These are phyloP conservation scores for Syzygium syzygioides DNA, from an alignment of 441 rosid genomes.

Conservation along the genomic window DNA sequence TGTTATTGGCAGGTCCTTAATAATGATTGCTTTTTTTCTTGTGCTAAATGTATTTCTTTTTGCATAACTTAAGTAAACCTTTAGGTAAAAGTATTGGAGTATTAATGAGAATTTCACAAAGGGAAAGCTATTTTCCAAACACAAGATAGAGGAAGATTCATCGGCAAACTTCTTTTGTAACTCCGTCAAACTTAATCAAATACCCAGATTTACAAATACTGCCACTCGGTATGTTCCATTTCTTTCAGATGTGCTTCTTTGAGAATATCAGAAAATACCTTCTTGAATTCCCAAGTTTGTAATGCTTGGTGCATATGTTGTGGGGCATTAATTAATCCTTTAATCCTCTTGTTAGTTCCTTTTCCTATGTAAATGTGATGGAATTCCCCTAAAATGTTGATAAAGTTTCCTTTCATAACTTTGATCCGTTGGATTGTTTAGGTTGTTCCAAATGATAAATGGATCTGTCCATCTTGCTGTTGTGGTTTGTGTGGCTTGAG, in stretches of 20 bases:
- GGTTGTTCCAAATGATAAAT: slow-evolving; percentile 21
- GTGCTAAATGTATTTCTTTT: not conserved
- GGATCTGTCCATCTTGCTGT: slow-evolving; percentile 41
- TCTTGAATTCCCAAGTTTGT: not conserved
- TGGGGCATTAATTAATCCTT: not conserved
- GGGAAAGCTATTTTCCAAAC: not conserved
- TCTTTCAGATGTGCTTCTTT: not conserved
- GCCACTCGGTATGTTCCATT: not conserved
- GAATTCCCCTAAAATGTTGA: not conserved
- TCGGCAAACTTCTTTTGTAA: not conserved
- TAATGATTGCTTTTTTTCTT: not conserved
- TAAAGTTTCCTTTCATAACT: not conserved
- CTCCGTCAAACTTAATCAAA: not conserved
- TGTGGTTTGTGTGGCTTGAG: slow-evolving; percentile 33
- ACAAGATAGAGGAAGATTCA: not conserved
- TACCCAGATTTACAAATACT: not conserved
- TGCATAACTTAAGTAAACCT: not conserved
- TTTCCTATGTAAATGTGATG: not conserved
- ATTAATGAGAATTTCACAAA: not conserved
- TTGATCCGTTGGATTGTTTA: slow-evolving; percentile 11
- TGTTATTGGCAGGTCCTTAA: not conserved
- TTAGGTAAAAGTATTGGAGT: not conserved
- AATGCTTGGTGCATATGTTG: not conserved
- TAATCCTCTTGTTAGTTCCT: not conserved
- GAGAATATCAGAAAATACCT: not conserved